These are phyloP conservation scores for Oidium heveae DNA, from an alignment of 2,329 filamentous ascomycete species.

Conservation along the genomic window DNA sequence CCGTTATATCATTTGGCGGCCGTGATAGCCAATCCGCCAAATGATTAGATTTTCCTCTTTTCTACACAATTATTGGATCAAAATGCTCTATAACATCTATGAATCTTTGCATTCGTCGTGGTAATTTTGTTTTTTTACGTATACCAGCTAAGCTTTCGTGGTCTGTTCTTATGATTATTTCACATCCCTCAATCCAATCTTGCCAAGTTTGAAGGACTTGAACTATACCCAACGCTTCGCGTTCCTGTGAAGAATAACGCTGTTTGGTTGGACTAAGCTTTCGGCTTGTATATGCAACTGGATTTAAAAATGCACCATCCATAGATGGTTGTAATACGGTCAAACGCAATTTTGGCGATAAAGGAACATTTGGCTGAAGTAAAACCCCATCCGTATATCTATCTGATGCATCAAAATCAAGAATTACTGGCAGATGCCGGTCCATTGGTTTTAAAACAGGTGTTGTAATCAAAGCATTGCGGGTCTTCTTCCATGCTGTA, in stretches of 20 bases:
- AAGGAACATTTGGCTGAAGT: neutral
- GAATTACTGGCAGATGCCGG: neutral
- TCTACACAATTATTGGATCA: conserved; percentile 1
- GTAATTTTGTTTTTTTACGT: neutral
- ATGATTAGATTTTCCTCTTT: neutral
- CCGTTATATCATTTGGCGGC: neutral
- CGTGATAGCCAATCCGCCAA: neutral
- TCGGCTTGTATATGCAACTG: neutral
- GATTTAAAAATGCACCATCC: neutral
- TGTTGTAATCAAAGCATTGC: neutral
- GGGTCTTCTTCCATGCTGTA: neutral
- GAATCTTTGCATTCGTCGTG: neutral
- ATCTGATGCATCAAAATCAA: neutral
- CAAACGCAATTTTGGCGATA: neutral
- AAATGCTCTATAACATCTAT: neutral
- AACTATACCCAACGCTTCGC: neutral
- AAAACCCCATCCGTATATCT: neutral
- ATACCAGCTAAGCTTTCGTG: neutral
- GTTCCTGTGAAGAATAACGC: neutral
- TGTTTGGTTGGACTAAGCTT: neutral
- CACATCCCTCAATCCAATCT: neutral
- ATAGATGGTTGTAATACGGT: neutral
- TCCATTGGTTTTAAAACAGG: neutral
- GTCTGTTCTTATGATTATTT: neutral
- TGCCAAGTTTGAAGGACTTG: neutral